phyloP scores from a whole-genome alignment of 805 yeast genomes.

The Starmerella gropengiesseri region DNA sequence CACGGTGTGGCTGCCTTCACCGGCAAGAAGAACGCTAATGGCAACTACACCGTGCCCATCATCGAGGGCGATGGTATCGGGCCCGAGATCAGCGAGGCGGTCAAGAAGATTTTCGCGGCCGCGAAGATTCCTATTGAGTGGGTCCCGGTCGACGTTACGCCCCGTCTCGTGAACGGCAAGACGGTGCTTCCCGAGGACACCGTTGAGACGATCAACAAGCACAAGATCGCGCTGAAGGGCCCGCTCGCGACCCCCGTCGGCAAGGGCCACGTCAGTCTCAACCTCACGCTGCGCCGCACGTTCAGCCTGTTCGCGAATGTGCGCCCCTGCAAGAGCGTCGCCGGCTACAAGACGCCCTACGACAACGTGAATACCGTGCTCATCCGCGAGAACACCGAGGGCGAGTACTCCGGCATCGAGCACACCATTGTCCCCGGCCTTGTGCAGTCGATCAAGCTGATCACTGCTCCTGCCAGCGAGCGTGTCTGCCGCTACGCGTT shows the following conservation, averaged over 20 bases:
- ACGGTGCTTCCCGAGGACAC: constrained; percentile 90
- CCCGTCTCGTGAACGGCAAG: constrained; percentile 79
- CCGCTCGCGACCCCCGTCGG: constrained; percentile 98
- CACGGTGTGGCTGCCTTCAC: constrained; percentile 34
- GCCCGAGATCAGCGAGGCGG: constrained; percentile 86
- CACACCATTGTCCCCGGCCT: constrained; percentile 97
- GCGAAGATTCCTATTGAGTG: constrained; percentile 94
- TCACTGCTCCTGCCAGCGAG: constrained; percentile 92
- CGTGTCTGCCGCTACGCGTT: constrained; percentile 94
- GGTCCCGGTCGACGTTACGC: constrained; percentile 96
- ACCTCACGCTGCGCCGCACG: constrained; percentile 94
- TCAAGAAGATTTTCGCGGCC: constrained; percentile 83
- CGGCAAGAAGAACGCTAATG: constrained; percentile 37
- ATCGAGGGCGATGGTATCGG: constrained; percentile 99
- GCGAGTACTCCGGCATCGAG: constrained; percentile 98
- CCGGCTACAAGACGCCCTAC: constrained; percentile 87
- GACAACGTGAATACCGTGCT: constrained; percentile 84
- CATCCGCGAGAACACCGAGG: constrained; percentile 98
- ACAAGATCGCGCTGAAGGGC: constrained; percentile 93
- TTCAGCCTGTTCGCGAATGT: constrained; percentile 94
- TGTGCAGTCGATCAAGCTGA: constrained; percentile 93
- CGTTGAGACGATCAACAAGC: constrained; percentile 81
- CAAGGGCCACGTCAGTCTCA: constrained; percentile 95
- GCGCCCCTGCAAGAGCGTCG: constrained; percentile 89
- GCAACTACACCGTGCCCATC: constrained; percentile 85